Base-by-base conservation (phyloP, 2,329 filamentous ascomycete genomes). In the Metarhizium guizhouense region DNA sequence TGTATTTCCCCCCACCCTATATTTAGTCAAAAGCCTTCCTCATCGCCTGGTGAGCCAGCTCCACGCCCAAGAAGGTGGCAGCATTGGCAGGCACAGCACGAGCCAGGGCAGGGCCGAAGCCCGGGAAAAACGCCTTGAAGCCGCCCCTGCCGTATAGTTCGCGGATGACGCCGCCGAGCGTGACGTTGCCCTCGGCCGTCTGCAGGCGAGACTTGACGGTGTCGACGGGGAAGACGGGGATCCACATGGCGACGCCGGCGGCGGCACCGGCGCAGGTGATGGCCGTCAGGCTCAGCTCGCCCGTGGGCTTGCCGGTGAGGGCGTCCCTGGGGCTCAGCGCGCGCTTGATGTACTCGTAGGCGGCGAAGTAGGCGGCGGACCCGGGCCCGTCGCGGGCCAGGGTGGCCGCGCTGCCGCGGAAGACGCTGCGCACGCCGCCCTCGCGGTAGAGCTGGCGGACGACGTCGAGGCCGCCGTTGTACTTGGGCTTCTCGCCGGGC, bases 201-300 rank as follows among this genome's bases (percentile, higher is more conserved):
- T 99, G 94, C 69, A 99, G 75, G 42, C 92, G 80, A 60, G 87
- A 92, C 83, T 99, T 99, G 75, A 99, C 86, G 0, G 94, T 99
- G 68, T 99, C 94, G 61, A 99, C 82, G 25, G 94, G 94, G 82
- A 99, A 99, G 47, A 99, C 92, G 54, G 94, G 92, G 63, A 96
- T 94, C 94, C 94, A 99, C 94, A 99, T 99, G 60, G 94, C 94
- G 30, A 99, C 83, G 67, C 94, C 94, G 0, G 94, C 94, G 4
- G 86, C 88, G 60, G 89, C 94, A 64, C 94, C 94, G 2, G 94
- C 94, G 32, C 84, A 82, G 64, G 92, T 90, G 56, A 99, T 82
- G 11, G 94, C 94, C 2, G 83, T 76, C 60, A 99, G 77, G 65
- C 87, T 93, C 56, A 97, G 74, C 64, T 94, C 78, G 47, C 91